These are phyloP conservation scores for Brassica napus DNA, from an alignment of 345 rosid species.

Conservation along the genomic window Da-Ae NC_063442.1:38407501-38408000, in stretches of 20 bases:
- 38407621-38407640: constrained; percentile 27
- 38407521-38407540: not conserved
- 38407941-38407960: constrained; percentile 7
- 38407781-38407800: constrained; percentile 24
- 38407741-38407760: constrained; percentile 26
- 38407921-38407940: not conserved
- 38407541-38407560: constrained; percentile 21
- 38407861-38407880: constrained; percentile 36
- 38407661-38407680: constrained; percentile 16
- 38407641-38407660: constrained; percentile 27
- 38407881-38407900: not conserved
- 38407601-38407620: constrained; percentile 34
- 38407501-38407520: not conserved
- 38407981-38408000: constrained; percentile 16
- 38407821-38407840: constrained; percentile 45
- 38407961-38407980: constrained; percentile 28
- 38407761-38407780: constrained; percentile 2
- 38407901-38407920: not conserved
- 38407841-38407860: constrained; percentile 41
- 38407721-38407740: constrained; percentile 22
- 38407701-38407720: not conserved
- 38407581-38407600: constrained; percentile 35
- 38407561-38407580: constrained; percentile 33
- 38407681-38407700: constrained; percentile 13
- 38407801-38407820: constrained; percentile 34